Conservation (phyloP, 2,329 filamentous ascomycete genomes). For the Microsporum canis region DNA sequence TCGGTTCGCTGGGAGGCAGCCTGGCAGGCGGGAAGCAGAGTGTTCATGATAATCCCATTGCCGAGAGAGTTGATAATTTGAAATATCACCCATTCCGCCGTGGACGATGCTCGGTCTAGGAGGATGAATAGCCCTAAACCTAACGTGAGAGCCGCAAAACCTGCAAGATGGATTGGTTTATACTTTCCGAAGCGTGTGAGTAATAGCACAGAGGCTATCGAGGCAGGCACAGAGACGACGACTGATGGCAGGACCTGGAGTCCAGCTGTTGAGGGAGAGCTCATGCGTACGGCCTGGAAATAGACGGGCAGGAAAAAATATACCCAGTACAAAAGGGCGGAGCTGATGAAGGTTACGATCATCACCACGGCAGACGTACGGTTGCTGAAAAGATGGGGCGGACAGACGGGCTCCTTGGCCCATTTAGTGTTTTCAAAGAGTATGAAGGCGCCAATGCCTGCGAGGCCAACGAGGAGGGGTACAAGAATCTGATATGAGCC, state of each 20-base stretch:
- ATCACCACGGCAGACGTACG: conserved; percentile 30
- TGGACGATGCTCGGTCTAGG: conserved; percentile 18
- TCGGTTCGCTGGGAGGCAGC: conserved; percentile 12
- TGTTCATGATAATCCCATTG: conserved; percentile 20
- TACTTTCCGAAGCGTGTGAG: conserved; percentile 28
- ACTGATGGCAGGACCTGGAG: conserved; percentile 24
- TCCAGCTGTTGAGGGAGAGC: conserved; percentile 25
- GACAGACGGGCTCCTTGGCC: conserved; percentile 30
- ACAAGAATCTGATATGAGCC: conserved; percentile 6
- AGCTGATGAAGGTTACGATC: conserved; percentile 30
- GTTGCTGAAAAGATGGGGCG: conserved; percentile 35
- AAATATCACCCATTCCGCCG: conserved; percentile 21
- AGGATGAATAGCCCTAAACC: conserved; percentile 22
- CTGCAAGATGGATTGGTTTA: conserved; percentile 20
- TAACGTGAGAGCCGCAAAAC: conserved; percentile 21
- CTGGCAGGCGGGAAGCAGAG: conserved; percentile 22
- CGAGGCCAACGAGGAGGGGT: conserved; percentile 8
- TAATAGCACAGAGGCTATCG: conserved; percentile 22
- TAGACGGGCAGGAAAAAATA: conserved; percentile 13
- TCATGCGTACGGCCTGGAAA: conserved; percentile 33
- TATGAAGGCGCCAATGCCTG: conserved; percentile 4
- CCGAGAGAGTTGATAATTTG: conserved; percentile 22
- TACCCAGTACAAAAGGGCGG: conserved; percentile 23
- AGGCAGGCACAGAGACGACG: conserved; percentile 18
- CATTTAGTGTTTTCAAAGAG: conserved; percentile 4